Percentiles rank a stretch among this genome's conserved stretches.
These are phyloP conservation scores for Komagataella pastoris DNA, from an alignment of 805 yeast genomes.

Conservation along the genomic window DNA sequence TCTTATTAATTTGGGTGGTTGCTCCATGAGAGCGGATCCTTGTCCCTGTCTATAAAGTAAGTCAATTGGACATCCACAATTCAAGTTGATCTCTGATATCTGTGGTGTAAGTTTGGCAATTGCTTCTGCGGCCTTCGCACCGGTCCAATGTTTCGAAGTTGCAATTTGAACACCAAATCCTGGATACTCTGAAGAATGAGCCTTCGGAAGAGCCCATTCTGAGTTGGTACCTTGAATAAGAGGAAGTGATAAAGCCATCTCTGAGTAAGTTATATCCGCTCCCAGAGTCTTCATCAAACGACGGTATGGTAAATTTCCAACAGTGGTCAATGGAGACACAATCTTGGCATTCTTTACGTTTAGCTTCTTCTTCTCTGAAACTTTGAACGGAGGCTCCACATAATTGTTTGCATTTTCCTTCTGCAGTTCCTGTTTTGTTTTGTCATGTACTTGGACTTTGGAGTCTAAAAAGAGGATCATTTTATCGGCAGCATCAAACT, in stretches of 20 bases:
- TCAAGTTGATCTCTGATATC: constrained; percentile 77
- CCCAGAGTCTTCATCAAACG: constrained; percentile 83
- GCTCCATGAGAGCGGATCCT: constrained; percentile 87
- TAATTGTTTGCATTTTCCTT: constrained; percentile 30
- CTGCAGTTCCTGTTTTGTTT: constrained; percentile 10
- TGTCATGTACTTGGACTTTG: constrained; percentile 26
- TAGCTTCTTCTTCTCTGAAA: constrained; percentile 71
- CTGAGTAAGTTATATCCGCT: constrained; percentile 87
- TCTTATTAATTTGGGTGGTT: constrained; percentile 68
- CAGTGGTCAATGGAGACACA: constrained; percentile 92
- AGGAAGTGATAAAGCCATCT: constrained; percentile 87
- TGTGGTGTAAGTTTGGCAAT: constrained; percentile 40
- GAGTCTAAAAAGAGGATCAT: constrained; percentile 56
- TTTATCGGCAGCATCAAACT: constrained; percentile 41
- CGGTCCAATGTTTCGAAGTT: constrained; percentile 85
- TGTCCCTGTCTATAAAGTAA: constrained; percentile 89
- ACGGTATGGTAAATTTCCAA: constrained; percentile 92
- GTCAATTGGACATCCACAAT: constrained; percentile 97
- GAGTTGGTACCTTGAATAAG: constrained; percentile 80
- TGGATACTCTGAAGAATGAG: constrained; percentile 69
- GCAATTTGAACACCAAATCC: constrained; percentile 94
- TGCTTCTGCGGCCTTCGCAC: constrained; percentile 83
- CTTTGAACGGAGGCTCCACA: constrained; percentile 63
- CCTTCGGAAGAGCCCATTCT: constrained; percentile 96
- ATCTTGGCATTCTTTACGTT: constrained; percentile 66